Conservation (phyloP, 2,329 filamentous ascomycete genomes). For the Clarireedia homoeocarpa region DNA sequence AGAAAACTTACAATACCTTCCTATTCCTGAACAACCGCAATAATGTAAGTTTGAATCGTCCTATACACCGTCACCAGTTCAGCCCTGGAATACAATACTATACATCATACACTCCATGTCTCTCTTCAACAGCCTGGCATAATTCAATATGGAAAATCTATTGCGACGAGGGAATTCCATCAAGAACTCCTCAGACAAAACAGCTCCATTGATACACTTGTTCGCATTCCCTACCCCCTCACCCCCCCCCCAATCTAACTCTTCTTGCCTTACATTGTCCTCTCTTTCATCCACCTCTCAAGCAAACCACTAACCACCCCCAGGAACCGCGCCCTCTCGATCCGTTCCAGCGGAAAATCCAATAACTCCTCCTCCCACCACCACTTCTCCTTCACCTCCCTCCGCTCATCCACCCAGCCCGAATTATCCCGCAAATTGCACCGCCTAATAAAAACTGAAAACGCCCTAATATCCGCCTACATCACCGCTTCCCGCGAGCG, state of each 20-base stretch:
- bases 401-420: conserved; percentile 77
- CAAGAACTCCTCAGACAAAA: conserved; percentile 1
- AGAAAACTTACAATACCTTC: too few species aligned
- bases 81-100: not conserved
- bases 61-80: too few species aligned
- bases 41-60: conserved; percentile 2
- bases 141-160: not conserved
- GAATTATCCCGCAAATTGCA: conserved; percentile 85
- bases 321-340: conserved; percentile 68
- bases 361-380: conserved; percentile 42
- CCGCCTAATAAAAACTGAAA: conserved; percentile 91
- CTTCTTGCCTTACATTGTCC: not conserved
- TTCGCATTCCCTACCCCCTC: not conserved
- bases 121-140: not conserved
- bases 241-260: not conserved
- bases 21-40: not conserved
- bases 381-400: conserved; percentile 77
- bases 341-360: conserved; percentile 45
- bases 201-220: conserved; percentile 4
- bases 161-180: conserved; percentile 3
- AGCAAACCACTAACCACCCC: not conserved
- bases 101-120: not conserved
- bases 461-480: conserved; percentile 77
- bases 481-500: conserved; percentile 81
- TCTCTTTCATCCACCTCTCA: not conserved